Conservation (phyloP, 257 asterid genomes). For the Lantana camara region DNA sequence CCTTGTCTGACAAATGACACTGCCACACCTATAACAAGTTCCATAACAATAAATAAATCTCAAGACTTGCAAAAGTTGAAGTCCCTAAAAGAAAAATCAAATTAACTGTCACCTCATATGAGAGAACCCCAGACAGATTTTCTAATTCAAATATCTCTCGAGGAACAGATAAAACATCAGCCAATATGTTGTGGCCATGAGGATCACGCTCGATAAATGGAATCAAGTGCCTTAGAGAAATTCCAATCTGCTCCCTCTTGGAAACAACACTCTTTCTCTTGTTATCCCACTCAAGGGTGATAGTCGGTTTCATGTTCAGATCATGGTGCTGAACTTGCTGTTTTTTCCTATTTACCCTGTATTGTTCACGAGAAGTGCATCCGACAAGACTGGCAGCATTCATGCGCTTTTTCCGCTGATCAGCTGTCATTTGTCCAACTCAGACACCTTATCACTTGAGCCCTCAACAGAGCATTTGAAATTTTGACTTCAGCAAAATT, state of each 20-base stretch:
- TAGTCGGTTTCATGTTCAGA: conserved; percentile 56
- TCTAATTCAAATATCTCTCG: conserved; percentile 67
- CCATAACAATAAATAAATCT: conserved; percentile 26
- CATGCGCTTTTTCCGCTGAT: conserved; percentile 68
- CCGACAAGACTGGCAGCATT: conserved; percentile 58
- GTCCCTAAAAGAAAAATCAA: conserved; percentile 5
- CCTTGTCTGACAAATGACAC: conserved; percentile 63
- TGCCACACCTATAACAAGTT: conserved; percentile 79
- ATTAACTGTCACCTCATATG: conserved; percentile 59
- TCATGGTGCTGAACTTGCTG: conserved; percentile 40
- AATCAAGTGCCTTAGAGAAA: conserved; percentile 62
- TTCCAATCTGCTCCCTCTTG: conserved; percentile 85
- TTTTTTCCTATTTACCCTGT: conserved; percentile 60
- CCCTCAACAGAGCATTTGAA: conserved; percentile 30
- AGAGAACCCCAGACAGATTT: conserved; percentile 59
- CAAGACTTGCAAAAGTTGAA: conserved; percentile 14
- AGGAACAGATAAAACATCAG: conserved; percentile 79
- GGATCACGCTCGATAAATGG: conserved; percentile 58
- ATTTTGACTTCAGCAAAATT: conserved; percentile 27
- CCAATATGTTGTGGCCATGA: conserved; percentile 48
- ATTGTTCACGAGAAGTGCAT: conserved; percentile 55
- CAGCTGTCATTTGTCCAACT: conserved; percentile 65
- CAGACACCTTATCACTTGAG: conserved; percentile 32
- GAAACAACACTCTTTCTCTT: conserved; percentile 74
- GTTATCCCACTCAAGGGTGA: conserved; percentile 85